A percentile compares a stretch with the other conserved stretches of the same genome.
Conservation (phyloP, 2,329 filamentous ascomycete genomes). For the Calonectria naviculata region DNA sequence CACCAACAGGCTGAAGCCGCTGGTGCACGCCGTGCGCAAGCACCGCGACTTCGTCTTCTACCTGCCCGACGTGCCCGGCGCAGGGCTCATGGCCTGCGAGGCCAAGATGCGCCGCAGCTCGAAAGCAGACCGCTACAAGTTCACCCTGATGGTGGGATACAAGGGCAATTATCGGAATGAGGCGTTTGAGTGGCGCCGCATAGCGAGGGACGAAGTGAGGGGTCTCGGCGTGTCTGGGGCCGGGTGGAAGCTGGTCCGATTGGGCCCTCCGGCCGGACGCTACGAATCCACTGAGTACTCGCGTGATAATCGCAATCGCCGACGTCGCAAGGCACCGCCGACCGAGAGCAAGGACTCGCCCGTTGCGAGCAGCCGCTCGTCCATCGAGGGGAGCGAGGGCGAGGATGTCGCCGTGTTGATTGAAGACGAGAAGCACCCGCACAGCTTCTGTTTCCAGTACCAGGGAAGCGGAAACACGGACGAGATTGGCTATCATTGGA, state of each 20-base stretch:
- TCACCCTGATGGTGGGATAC: constrained; percentile 7
- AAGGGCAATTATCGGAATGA: constrained; percentile 1
- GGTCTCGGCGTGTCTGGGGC: neutral
- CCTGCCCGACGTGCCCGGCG: neutral
- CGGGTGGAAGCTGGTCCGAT: constrained; percentile 7
- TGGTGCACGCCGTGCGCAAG: neutral
- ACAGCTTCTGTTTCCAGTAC: neutral
- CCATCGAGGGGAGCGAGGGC: neutral
- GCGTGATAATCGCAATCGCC: neutral
- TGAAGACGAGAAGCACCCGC: neutral
- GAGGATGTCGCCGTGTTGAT: neutral
- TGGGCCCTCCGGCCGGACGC: neutral
- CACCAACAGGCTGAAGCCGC: neutral
- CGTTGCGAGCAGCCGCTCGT: neutral
- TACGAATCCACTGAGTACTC: neutral
- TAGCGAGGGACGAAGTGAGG: neutral
- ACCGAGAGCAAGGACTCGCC: neutral
- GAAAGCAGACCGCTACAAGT: neutral
- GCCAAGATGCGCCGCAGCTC: neutral
- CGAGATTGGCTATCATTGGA: constrained; percentile 1
- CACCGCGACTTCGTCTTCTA: constrained; percentile 5
- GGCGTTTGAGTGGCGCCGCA: constrained; percentile 11
- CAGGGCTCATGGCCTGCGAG: constrained; percentile 5
- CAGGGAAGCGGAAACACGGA: neutral
- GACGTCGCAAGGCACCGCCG: neutral